Base-by-base conservation (phyloP, 2,329 filamentous ascomycete genomes). In the Pseudogymnoascus pannorum region DNA sequence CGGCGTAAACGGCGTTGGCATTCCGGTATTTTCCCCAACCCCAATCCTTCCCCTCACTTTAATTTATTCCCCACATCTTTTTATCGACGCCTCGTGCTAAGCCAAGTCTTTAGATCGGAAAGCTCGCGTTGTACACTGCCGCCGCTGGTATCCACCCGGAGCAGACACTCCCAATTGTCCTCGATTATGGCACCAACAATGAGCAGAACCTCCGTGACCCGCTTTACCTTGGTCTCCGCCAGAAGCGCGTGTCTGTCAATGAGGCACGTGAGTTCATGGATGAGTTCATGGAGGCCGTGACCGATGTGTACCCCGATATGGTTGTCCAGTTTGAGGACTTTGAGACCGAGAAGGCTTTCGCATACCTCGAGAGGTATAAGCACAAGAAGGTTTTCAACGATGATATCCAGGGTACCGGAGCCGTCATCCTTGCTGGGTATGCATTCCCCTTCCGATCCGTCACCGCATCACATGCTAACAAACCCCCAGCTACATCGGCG, bases 321-420 rank as follows among this genome's bases (percentile, higher is more conserved):
- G 75, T 87, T 51, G 90, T 97, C 65, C 94, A 97, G 74, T 97
- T 96, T 70, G 93, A 97, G 75, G 94, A 97, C 73, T 97, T 96
- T 76, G 96, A 97, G 80, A 96, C 93, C 71, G 82, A 85, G 68
- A 87, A 87, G 76, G 93, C 94, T 54, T 99, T 97, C 83, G 88
- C 89, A 65, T 93, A 95, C 71, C 84, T 97, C 40, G 89, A 94
- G 73, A 86, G 91, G 64, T 97, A 97, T 78, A 88, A 91, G 68
- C 81, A 92, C 73, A 93, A 96, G 81, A 92, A 90, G 75, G 95
- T 91, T 82, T 99, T 99, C 85, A 97, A 97, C 75, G 94, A 97
- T 72, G 93, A 99, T 73, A 94, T 99, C 72, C 93, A 97, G 79
- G 93, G 93, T 67, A 97, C 94, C 68, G 94, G 94, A 69, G 92